Percentiles rank a stretch among this genome's conserved stretches.
These are phyloP conservation scores for Colletotrichum orchidophilum DNA, from an alignment of 2,329 filamentous ascomycete species.

Conservation along the genomic window DNA sequence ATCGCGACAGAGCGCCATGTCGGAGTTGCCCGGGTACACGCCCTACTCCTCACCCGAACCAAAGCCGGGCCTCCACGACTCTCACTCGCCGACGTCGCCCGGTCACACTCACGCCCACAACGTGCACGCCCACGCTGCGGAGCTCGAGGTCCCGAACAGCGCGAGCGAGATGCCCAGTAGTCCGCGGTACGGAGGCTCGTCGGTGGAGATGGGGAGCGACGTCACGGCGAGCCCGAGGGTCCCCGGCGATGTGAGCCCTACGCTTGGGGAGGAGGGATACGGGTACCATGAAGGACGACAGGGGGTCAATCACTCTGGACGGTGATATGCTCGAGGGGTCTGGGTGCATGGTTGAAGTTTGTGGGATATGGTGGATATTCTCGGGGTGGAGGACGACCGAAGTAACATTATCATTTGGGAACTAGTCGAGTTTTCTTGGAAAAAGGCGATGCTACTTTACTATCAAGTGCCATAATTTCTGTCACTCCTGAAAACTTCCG, in stretches of 20 bases:
- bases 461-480: not conserved
- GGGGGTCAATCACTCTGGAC: not conserved
- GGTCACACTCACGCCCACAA: not conserved
- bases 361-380: not conserved
- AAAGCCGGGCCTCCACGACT: not conserved
- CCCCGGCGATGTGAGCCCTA: not conserved
- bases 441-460: not conserved
- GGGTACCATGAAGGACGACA: not conserved
- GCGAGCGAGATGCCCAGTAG: slow-evolving; percentile 27
- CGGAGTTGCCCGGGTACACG: slow-evolving; percentile 15
- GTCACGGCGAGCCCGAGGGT: slow-evolving; percentile 4
- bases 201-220: slow-evolving; percentile 17
- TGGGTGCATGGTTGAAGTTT: not conserved
- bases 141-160: slow-evolving; percentile 12
- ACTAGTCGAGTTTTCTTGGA: not conserved
- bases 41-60: not conserved
- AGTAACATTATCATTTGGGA: not conserved
- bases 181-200: slow-evolving; percentile 14
- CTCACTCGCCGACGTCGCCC: not conserved
- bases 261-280: not conserved
- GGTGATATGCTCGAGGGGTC: not conserved
- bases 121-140: not conserved
- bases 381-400: not conserved
- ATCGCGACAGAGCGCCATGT: slow-evolving; percentile 5
- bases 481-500: not conserved